Evolutionary conservation across 768 basidiomycete genomes (phyloP).

Genomic region (Hypsizygus marmoreus): DNA sequence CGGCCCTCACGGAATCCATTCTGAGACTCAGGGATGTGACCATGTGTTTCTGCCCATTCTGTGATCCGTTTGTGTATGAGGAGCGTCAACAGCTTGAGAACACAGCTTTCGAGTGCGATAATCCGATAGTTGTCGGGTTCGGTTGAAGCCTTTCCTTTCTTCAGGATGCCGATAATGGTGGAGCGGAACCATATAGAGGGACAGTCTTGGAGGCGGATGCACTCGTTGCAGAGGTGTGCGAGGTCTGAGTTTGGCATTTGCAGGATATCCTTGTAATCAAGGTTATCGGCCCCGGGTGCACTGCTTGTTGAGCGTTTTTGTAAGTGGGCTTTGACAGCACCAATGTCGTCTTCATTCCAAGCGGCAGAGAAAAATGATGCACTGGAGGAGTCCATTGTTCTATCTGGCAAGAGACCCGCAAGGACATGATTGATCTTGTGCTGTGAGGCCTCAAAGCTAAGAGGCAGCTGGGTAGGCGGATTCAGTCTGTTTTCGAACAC

Average conservation of each 20-base stretch:
- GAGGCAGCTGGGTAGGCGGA: too few species aligned
- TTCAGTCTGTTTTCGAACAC: too few species aligned
- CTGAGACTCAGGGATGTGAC: constrained; percentile 11
- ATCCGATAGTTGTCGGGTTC: constrained; percentile 25
- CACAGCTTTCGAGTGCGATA: constrained; percentile 30
- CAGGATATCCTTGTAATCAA: too few species aligned
- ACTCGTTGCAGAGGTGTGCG: constrained; percentile 14
- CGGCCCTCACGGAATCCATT: constrained; percentile 19
- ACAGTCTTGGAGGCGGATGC: constrained; percentile 5
- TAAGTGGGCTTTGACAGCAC: too few species aligned
- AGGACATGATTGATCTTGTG: too few species aligned
- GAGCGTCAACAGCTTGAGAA: constrained; percentile 26
- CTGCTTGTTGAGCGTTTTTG: too few species aligned
- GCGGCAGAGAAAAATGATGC: too few species aligned
- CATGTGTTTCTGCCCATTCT: constrained; percentile 1
- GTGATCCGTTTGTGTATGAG: constrained; percentile 21
- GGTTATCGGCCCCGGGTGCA: too few species aligned
- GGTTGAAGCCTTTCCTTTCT: constrained; percentile 17
- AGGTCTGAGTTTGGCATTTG: constrained; percentile 14
- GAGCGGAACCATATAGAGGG: constrained; percentile 20
- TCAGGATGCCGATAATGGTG: constrained; percentile 19
- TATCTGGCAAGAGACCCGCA: too few species aligned
- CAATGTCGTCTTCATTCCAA: too few species aligned
- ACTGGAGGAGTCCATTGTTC: too few species aligned
- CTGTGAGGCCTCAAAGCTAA: too few species aligned